Base-by-base conservation (phyloP, 371 early-diverging fungal species). In the Mucor mucedo region DNA sequence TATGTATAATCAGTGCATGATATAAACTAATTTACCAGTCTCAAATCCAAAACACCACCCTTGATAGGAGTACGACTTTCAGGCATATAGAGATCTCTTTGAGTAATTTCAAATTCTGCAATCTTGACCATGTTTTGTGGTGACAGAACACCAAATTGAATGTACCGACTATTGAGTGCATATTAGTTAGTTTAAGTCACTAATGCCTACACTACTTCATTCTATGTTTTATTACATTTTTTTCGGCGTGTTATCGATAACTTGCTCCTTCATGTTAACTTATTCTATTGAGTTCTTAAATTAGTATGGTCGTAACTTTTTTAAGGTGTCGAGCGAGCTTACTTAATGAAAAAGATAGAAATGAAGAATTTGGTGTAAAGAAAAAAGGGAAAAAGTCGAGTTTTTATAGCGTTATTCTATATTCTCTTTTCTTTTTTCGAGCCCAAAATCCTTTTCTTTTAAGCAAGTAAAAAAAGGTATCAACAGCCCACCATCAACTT, bases 121-220 rank as follows among this genome's bases (percentile, higher is more conserved):
- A 93, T 80, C 70, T 91, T 87, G 60, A 88, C 87, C 75, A 93
- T 92, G 65, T 92, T 93, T 74, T 89, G 90, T 21, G 90, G 86
- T 60, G 94, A 91, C 50, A 97, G 80, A 14, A 93, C 92, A 60
- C 95, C 93, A 82, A 97, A 97, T 73, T 93, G 90, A 71, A 97
- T 91, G 60, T 91, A 84, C 66, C 92, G 93, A 76, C 92, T 91
- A 74, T 27, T 49, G 52, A 28, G 8, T 16, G 2, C 11, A 14
- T 8, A 47, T 21, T 8, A 21, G 47, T 47, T 21, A 21, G 21
- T 21, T 21, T 47, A 2, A 4, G 5, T 47, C 9, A 5, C 16
- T 32, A 13, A 13, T 5, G 58, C 33, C 38, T 21, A 6, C 5
- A 16, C 2, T 21, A 21, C 21, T 21, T 21, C 0, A 35, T 58